phyloP scores from a whole-genome alignment of 2,329 filamentous ascomycete genomes.

The Fusarium udum region DNA sequence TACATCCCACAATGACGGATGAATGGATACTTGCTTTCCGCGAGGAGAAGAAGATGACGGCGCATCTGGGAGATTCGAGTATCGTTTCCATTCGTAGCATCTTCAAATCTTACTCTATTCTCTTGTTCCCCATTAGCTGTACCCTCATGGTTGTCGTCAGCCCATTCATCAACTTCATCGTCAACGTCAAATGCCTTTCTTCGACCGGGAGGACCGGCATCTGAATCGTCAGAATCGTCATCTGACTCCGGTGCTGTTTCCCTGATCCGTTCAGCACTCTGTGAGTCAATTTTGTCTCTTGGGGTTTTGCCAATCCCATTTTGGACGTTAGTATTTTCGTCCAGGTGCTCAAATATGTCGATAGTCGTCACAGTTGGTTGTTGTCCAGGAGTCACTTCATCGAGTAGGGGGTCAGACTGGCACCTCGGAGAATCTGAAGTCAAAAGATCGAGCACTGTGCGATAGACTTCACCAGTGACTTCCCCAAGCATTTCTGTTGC shows the following conservation, averaged over 20 bases:
- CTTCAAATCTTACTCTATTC: constrained; percentile 63
- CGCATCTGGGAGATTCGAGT: constrained; percentile 69
- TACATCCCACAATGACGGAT: constrained; percentile 71
- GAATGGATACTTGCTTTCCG: constrained; percentile 75
- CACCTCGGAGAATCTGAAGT: constrained; percentile 76
- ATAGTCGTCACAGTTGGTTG: constrained; percentile 59
- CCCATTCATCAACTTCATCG: constrained; percentile 48
- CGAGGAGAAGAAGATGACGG: constrained; percentile 77
- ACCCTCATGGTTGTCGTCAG: constrained; percentile 45
- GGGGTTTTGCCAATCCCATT: constrained; percentile 66
- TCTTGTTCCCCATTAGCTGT: constrained; percentile 49
- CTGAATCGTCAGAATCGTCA: constrained; percentile 50
- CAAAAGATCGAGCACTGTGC: constrained; percentile 73
- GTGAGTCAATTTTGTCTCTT: constrained; percentile 57
- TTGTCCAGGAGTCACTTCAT: constrained; percentile 44
- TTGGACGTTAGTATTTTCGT: constrained; percentile 62
- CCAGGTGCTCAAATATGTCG: constrained; percentile 65
- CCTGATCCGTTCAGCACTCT: constrained; percentile 60
- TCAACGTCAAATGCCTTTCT: constrained; percentile 35
- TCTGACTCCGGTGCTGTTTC: constrained; percentile 48
- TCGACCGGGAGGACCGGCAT: constrained; percentile 42
- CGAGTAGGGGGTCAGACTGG: constrained; percentile 62
- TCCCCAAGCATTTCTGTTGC: constrained; percentile 76
- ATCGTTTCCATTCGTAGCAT: constrained; percentile 52
- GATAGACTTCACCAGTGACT: constrained; percentile 81